Base-by-base conservation (phyloP, 2,329 filamentous ascomycete genomes). In the Zymoseptoria ardabiliae region DNA sequence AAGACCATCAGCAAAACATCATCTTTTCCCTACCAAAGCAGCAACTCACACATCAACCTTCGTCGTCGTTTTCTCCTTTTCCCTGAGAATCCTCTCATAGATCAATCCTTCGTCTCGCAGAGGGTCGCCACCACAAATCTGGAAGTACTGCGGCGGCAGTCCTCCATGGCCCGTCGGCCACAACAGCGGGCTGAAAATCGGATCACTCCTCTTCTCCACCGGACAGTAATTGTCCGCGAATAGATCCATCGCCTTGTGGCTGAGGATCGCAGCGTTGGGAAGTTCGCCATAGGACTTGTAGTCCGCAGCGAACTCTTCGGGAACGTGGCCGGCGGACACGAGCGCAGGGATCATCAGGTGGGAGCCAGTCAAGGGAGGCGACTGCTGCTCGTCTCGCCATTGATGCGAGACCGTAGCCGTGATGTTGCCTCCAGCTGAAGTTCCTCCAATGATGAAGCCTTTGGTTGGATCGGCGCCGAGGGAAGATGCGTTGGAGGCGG, bases 381-480 rank as follows among this genome's bases (percentile, higher is more conserved):
- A 61, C 5, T 79, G 67, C 0, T 70, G 69, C 41, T 75, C 73
- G 56, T 78, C 76, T 3, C 74, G 73, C 4, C 76, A 73, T 0
- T 76, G 63, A 56, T 81, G 75, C 0, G 77, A 73, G 0, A 82
- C 72, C 0, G 77, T 77, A 0, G 76, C 76, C 0, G 78, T 74
- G 58, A 82, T 75, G 65, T 81, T 82, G n/a, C 77, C 81, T 3
- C 80, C 80, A 0, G 79, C 79, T 1, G 77, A 80, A 4, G 75
- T 78, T 19, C 81, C 81, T 8, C 79, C 78, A 0, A 82, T 66
- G n/a, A 82, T 72, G 61, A 82, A 78, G 8, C 79, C 79, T 56
- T 72, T 73, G 4, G 67, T 60, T 1, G 79, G 73, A 53, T 80
- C 72, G 1, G 75, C 76, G 8, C 71, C 65, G 5, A 81, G 67